A percentile compares a stretch with the other conserved stretches of the same genome.
phyloP scores from a whole-genome alignment of 768 basidiomycete species.

The Rhodocollybia butyracea region DNA sequence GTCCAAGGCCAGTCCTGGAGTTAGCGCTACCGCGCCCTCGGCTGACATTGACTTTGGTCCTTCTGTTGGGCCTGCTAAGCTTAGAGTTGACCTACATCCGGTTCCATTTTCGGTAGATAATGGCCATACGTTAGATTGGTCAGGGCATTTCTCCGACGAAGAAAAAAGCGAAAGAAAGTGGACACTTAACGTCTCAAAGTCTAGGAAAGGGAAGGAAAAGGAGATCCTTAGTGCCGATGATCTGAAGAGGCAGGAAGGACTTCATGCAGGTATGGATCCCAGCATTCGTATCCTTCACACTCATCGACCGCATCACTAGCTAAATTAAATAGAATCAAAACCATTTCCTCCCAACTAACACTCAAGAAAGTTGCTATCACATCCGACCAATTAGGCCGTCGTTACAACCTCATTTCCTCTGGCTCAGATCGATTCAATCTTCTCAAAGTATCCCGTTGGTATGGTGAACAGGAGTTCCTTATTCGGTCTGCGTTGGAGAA shows the following conservation, averaged over 20 bases:
- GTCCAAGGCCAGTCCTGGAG: not conserved
- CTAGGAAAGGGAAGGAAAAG: constrained; percentile 56
- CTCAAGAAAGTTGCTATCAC: constrained; percentile 63
- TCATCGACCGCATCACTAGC: too few relatives aligned
- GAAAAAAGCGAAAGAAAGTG: constrained; percentile 57
- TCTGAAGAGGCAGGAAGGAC: constrained; percentile 57
- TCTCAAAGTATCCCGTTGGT: constrained; percentile 57
- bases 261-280: constrained; percentile 47
- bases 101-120: constrained; percentile 68
- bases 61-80: constrained; percentile 40
- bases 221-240: constrained; percentile 36
- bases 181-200: constrained; percentile 54
- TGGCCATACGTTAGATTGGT: constrained; percentile 74
- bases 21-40: constrained; percentile 15
- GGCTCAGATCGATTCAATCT: constrained; percentile 38
- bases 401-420: constrained; percentile 54
- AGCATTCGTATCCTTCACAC: not conserved
- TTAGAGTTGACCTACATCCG: constrained; percentile 39
- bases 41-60: constrained; percentile 72
- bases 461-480: constrained; percentile 43
- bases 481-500: constrained; percentile 53
- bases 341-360: constrained; percentile 48
- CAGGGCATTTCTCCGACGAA: constrained; percentile 23
- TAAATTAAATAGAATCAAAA: constrained; percentile 53
- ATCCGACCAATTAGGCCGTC: constrained; percentile 60